Evolutionary conservation across 192 early-diverging fungal species (phyloP).

Genomic region (Mortierella alpina): DNA sequence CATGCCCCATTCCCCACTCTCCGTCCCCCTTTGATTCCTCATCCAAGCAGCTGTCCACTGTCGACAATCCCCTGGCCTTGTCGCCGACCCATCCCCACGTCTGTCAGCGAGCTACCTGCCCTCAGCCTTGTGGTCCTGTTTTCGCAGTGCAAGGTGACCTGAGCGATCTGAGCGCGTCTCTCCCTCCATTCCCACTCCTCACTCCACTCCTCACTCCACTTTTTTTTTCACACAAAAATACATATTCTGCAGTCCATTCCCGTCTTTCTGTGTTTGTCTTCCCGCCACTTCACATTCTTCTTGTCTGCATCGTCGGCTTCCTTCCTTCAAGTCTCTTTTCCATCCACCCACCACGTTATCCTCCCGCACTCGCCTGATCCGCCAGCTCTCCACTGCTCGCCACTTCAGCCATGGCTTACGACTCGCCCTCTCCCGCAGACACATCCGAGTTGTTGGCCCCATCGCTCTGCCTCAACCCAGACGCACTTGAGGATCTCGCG

Average conservation of each 20-base stretch:
- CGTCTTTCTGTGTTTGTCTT: neutral
- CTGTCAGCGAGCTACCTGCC: too few species aligned
- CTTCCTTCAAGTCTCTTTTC: neutral
- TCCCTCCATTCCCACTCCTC: neutral
- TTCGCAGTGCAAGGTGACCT: too few species aligned
- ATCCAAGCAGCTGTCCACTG: neutral
- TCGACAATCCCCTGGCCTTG: neutral
- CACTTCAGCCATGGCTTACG: conserved; percentile 35
- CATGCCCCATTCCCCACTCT: neutral
- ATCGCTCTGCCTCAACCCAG: conserved; percentile 47
- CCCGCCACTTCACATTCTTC: conserved; percentile 1
- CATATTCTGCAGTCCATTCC: neutral
- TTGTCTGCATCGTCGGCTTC: neutral
- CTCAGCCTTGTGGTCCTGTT: too few species aligned
- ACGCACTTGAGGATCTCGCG: conserved; percentile 49
- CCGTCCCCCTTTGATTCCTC: neutral
- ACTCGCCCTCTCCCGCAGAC: conserved; percentile 49
- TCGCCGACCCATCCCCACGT: too few species aligned
- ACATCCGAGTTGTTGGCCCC: conserved; percentile 48
- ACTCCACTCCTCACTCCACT: neutral
- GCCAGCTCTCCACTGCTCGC: neutral
- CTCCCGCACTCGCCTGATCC: neutral
- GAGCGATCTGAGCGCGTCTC: neutral
- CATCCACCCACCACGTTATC: neutral
- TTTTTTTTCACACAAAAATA: conserved; percentile 2